Conservation (phyloP, 768 basidiomycete genomes). For the Gymnopilus dilepis region DNA sequence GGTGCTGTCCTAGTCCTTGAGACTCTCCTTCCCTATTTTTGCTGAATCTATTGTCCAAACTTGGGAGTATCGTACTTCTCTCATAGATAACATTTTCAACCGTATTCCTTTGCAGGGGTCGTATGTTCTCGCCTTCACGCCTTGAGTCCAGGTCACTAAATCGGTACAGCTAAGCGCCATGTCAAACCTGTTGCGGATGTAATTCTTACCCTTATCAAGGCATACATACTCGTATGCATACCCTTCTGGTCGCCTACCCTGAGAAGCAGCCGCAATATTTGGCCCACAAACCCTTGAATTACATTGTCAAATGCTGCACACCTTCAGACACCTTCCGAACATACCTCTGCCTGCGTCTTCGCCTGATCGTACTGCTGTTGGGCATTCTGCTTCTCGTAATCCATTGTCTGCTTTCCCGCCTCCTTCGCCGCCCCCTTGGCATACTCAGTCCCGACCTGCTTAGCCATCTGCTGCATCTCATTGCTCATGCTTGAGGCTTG, state of each 20-base stretch:
- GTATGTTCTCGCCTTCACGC: too few relatives aligned
- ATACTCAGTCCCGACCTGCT: conserved; percentile 26
- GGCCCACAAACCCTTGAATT: conserved; percentile 30
- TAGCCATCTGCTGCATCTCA: conserved; percentile 16
- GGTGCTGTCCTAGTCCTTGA: too few relatives aligned
- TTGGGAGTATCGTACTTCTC: too few relatives aligned
- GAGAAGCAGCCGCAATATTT: conserved; percentile 30
- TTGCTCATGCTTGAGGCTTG: conserved; percentile 7
- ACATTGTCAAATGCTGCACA: neutral
- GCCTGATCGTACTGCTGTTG: conserved; percentile 33
- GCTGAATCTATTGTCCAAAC: too few relatives aligned
- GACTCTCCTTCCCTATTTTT: too few relatives aligned
- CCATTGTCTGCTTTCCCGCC: conserved; percentile 30
- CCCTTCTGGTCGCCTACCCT: neutral
- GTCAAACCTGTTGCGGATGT: too few relatives aligned
- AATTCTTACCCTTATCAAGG: too few relatives aligned
- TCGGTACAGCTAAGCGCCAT: too few relatives aligned
- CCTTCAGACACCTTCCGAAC: neutral
- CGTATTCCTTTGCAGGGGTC: too few relatives aligned
- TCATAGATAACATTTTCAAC: too few relatives aligned
- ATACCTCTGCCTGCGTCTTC: conserved; percentile 33
- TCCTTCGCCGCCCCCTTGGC: conserved; percentile 30
- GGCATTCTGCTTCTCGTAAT: conserved; percentile 28
- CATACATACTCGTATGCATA: neutral
- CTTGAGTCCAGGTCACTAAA: too few relatives aligned